Percentiles rank a stretch among this genome's conserved stretches.
Evolutionary conservation across 2,329 filamentous ascomycete genomes (phyloP).

Genomic region (Onygena corvina): DNA sequence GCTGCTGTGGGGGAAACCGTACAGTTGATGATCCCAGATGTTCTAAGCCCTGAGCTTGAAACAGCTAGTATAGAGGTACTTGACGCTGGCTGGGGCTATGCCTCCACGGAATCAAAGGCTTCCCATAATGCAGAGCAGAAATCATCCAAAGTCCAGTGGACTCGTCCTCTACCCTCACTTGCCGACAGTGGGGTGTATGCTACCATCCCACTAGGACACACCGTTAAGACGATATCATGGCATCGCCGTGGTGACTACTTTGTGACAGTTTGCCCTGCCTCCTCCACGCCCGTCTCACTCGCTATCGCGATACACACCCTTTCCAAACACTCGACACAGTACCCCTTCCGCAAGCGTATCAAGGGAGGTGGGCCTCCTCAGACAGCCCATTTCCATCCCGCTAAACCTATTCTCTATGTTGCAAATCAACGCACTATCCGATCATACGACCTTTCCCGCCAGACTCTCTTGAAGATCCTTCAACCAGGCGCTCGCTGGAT

Average conservation of each 20-base stretch:
- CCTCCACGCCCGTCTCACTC: constrained; percentile 37
- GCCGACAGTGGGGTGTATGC: constrained; percentile 66
- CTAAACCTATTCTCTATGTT: constrained; percentile 85
- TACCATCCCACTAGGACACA: constrained; percentile 64
- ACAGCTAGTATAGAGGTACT: constrained; percentile 62
- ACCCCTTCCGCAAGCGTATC: constrained; percentile 67
- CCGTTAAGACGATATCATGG: constrained; percentile 83
- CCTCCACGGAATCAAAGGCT: constrained; percentile 48
- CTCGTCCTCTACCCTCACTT: constrained; percentile 60
- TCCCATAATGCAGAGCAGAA: constrained; percentile 49
- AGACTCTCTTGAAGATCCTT: constrained; percentile 83
- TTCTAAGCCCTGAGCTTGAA: constrained; percentile 60
- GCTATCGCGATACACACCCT: constrained; percentile 91
- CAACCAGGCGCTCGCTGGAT: constrained; percentile 93
- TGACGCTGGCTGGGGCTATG: constrained; percentile 87
- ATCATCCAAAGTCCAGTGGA: constrained; percentile 68
- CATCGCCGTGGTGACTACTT: constrained; percentile 92
- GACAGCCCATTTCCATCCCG: constrained; percentile 87
- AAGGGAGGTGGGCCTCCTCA: constrained; percentile 66
- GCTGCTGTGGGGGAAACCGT: constrained; percentile 75
- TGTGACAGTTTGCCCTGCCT: constrained; percentile 67
- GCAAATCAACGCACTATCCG: constrained; percentile 89
- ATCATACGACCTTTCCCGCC: constrained; percentile 82
- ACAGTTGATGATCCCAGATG: constrained; percentile 67
- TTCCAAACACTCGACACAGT: constrained; percentile 86